These are phyloP conservation scores for Candida coquimbonensis DNA, from an alignment of 805 yeast species.

Conservation along the genomic window DNA sequence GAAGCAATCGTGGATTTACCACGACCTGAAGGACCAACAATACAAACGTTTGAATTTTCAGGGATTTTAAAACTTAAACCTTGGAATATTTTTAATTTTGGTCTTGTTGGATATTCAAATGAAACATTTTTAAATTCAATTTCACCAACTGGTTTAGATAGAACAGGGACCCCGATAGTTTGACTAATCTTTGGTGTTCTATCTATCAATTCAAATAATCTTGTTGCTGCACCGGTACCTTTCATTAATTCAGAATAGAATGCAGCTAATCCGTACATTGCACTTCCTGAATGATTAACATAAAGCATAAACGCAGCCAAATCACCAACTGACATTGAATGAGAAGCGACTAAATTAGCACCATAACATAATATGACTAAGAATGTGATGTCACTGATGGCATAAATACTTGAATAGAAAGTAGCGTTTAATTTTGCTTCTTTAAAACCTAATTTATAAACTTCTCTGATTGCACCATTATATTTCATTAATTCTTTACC, in stretches of 20 bases:
- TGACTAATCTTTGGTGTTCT: constrained; percentile 65
- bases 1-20: constrained; percentile 83
- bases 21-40: constrained; percentile 83
- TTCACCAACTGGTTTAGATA: constrained; percentile 30
- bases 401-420: constrained; percentile 70
- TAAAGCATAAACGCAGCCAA: constrained; percentile 91
- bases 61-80: constrained; percentile 42
- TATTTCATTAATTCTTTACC: constrained; percentile 69
- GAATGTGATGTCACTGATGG: constrained; percentile 79
- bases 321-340: constrained; percentile 80
- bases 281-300: constrained; percentile 88
- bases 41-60: constrained; percentile 56
- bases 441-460: constrained; percentile 60
- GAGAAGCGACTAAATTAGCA: constrained; percentile 68
- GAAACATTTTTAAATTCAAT: constrained; percentile 60
- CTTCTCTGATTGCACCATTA: constrained; percentile 60
- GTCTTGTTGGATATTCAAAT: constrained; percentile 86
- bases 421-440: constrained; percentile 80
- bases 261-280: constrained; percentile 86
- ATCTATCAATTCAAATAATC: constrained; percentile 83
- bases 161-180: constrained; percentile 47
- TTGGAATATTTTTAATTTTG: constrained; percentile 50
- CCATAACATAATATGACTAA: constrained; percentile 75
- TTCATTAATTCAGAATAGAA: constrained; percentile 96
- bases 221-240: constrained; percentile 93